phyloP scores from a whole-genome alignment of 441 rosid genomes.

The Mallotus repandus region DNA sequence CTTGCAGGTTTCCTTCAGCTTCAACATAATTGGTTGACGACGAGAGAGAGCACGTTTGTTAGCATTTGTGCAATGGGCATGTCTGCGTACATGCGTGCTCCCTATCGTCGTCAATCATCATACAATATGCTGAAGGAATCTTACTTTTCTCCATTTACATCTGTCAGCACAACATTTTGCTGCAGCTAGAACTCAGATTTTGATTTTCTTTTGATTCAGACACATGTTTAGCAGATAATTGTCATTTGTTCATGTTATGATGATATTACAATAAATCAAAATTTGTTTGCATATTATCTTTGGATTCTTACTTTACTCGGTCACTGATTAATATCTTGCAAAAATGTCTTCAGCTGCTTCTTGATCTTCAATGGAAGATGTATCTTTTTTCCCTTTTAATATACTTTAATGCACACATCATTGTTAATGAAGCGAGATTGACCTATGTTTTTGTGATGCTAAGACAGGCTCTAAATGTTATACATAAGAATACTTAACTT shows the following conservation, averaged over 20 bases:
- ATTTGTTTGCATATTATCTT: not conserved
- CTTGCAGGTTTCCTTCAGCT: constrained; percentile 18
- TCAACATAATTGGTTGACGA: constrained; percentile 37
- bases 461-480: not conserved
- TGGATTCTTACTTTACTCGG: not conserved
- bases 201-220: not conserved
- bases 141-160: not conserved
- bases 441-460: not conserved
- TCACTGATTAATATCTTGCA: not conserved
- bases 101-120: constrained; percentile 45
- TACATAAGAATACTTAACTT: not conserved
- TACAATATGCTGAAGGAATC: constrained; percentile 7
- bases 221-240: not conserved
- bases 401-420: not conserved
- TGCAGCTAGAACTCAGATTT: not conserved
- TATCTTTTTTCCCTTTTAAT: too few species aligned
- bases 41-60: constrained; percentile 64
- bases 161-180: too few species aligned
- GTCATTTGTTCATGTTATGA: not conserved
- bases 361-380: not conserved
- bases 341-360: not conserved
- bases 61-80: constrained; percentile 27
- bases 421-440: not conserved
- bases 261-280: not conserved
- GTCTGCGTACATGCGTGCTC: constrained; percentile 46